Conservation (phyloP, 176 grass and related monocot species). For the Phoenix roebelenii region DNA sequence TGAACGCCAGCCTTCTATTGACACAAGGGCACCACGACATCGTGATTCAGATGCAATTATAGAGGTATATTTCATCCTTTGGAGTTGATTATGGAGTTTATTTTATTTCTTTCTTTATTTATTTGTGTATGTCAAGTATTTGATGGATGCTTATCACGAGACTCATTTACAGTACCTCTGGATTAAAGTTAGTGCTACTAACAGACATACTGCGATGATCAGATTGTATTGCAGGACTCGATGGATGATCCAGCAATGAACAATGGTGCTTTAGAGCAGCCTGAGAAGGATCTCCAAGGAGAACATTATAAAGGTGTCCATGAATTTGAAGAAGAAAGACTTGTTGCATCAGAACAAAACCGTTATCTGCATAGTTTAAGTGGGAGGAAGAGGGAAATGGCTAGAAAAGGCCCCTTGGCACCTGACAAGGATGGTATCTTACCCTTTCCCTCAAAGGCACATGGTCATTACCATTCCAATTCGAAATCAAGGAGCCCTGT, state of each 20-base stretch:
- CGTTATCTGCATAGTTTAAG: constrained; percentile 20
- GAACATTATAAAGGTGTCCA: constrained; percentile 21
- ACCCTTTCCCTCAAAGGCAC: constrained; percentile 18
- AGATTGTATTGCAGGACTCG: constrained; percentile 64
- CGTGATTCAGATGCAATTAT: constrained; percentile 98
- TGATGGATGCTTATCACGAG: not conserved
- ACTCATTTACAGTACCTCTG: constrained; percentile 4
- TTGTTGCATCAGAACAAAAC: constrained; percentile 32
- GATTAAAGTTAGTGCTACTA: not conserved
- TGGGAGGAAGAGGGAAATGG: constrained; percentile 32
- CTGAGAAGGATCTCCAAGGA: constrained; percentile 54
- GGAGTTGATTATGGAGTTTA: too few relatives aligned
- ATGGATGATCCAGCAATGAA: constrained; percentile 44
- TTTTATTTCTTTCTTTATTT: constrained; percentile 1
- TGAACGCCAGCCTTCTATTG: constrained; percentile 78
- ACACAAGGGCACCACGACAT: constrained; percentile 55
- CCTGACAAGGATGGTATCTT: constrained; percentile 33
- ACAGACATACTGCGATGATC: constrained; percentile 10
- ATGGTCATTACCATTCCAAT: constrained; percentile 24
- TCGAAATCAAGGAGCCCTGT: constrained; percentile 52
- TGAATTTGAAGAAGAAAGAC: constrained; percentile 26
- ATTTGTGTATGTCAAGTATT: constrained; percentile 6
- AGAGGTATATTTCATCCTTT: constrained; percentile 49
- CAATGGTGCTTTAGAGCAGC: constrained; percentile 40
- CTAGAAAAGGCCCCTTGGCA: constrained; percentile 21